Conservation (phyloP, 1,284 basidiomycete genomes). For the Microstroma glucosiphilum region DNA sequence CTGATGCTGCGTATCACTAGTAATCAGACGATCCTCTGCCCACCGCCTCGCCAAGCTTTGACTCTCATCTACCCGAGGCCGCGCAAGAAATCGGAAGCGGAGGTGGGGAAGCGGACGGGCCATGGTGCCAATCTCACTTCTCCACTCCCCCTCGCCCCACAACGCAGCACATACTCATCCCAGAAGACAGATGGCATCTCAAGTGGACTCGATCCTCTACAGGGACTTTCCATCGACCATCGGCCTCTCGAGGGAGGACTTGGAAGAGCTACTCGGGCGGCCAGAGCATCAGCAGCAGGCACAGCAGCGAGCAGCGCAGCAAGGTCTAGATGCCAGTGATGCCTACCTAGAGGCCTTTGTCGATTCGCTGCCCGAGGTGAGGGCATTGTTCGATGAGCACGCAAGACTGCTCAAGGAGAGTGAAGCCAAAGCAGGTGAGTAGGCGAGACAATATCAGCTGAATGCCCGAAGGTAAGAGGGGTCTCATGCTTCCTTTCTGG, state of each 20-base stretch:
- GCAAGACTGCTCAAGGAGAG: conserved; percentile 23
- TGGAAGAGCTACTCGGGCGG: conserved; percentile 22
- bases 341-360: conserved; percentile 31
- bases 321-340: too few relatives aligned
- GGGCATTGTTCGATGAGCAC: conserved; percentile 22
- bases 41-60: too few relatives aligned
- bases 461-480: neutral
- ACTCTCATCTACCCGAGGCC: too few relatives aligned
- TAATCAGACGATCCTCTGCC: too few relatives aligned
- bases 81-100: neutral
- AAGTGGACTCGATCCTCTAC: conserved; percentile 10
- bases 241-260: conserved; percentile 26
- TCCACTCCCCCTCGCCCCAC: too few relatives aligned
- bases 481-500: neutral
- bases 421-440: conserved; percentile 31
- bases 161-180: too few relatives aligned
- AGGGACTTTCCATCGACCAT: conserved; percentile 28
- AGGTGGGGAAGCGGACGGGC: neutral
- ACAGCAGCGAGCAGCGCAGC: too few relatives aligned
- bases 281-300: neutral
- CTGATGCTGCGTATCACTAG: too few relatives aligned
- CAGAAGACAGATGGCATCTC: too few relatives aligned
- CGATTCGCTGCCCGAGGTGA: conserved; percentile 27
- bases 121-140: neutral
- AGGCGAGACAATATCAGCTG: neutral